Evolutionary conservation across 139 green algal species (phyloP).

Genomic region (Ettlia oleoabundans): DNA sequence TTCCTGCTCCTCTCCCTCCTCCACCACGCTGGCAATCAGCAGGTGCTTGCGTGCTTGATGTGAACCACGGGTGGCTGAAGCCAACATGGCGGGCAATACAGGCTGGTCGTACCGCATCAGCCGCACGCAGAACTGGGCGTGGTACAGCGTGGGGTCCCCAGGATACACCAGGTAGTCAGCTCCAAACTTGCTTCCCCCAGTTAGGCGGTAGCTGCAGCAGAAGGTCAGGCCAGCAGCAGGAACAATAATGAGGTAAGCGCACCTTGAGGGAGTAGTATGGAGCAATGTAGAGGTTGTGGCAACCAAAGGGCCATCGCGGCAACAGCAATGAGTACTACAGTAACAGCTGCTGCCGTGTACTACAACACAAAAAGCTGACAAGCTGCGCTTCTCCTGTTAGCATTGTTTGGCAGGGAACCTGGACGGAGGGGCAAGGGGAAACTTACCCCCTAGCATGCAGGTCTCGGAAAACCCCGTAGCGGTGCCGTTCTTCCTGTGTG

Average conservation of each 20-base stretch:
- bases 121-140: slow-evolving; percentile 77
- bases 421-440: neutral
- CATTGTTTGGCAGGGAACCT: neutral
- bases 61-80: slow-evolving; percentile 54
- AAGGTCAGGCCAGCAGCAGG: neutral
- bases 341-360: no score
- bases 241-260: neutral
- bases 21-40: slow-evolving; percentile 61
- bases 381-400: no score
- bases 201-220: slow-evolving; percentile 66
- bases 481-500: slow-evolving; percentile 40
- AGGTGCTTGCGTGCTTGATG: slow-evolving; percentile 79
- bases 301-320: no score
- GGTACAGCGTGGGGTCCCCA: slow-evolving; percentile 77
- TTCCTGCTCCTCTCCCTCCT: neutral
- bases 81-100: slow-evolving; percentile 56
- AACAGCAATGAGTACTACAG: no score
- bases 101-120: slow-evolving; percentile 32
- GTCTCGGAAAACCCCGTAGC: slow-evolving; percentile 46
- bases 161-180: slow-evolving; percentile 80
- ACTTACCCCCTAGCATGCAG: slow-evolving; percentile 36
- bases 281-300: no score
- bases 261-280: no score
- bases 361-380: no score
- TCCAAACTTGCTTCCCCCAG: slow-evolving; percentile 82